Base-by-base conservation (phyloP, 1,284 basidiomycete species). In the Trametes pubescens region DNA sequence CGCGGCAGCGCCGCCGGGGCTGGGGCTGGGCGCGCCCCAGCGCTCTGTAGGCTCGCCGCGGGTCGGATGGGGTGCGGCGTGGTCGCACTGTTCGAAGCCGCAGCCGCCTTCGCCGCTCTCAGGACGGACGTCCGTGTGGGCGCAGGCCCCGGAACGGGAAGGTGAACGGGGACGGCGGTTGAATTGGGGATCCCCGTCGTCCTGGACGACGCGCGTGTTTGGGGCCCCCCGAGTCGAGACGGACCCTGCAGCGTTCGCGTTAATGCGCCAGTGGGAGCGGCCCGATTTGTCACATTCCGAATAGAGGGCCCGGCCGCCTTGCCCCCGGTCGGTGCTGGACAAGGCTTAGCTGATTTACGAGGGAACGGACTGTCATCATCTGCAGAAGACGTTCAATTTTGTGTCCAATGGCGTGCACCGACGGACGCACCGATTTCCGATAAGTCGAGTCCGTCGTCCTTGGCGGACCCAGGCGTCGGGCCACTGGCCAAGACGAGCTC, bases 381-480 rank as follows among this genome's bases (percentile, higher is more conserved):
- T 69, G 29, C 4, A 11, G 29, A 7, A 13, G 8, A 24, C 10
- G 1, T 11, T 43, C 26, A 51, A 51, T 57, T 26, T 2, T 24
- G 22, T 22, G 10, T 51, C 46, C 21, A 26, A 55, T 16, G 21
- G 29, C 29, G 8, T n/a, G 8, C 2, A 35, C 13, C 1, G 21
- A 10, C 34, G 46, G 48, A 22, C 62, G 29, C 56, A 76, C 77
- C 73, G 10, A 75, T 67, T 34, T 74, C 73, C 0, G 69, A 63
- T 1, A 76, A 66, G 0, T 67, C 40, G 5, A 76, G 56, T 0
- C 51, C 40, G 18, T 73, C 65, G 56, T 62, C 59, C 14, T 47
- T 38, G 11, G 69, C 69, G 0, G 70, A 62, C 4, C 62, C 68
- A 13, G 57, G n/a, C 5, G 21, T 55, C 26, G 69, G 69, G 9